Evolutionary conservation across 257 asterid genomes (phyloP).

Genomic region (Mentha longifolia): DNA sequence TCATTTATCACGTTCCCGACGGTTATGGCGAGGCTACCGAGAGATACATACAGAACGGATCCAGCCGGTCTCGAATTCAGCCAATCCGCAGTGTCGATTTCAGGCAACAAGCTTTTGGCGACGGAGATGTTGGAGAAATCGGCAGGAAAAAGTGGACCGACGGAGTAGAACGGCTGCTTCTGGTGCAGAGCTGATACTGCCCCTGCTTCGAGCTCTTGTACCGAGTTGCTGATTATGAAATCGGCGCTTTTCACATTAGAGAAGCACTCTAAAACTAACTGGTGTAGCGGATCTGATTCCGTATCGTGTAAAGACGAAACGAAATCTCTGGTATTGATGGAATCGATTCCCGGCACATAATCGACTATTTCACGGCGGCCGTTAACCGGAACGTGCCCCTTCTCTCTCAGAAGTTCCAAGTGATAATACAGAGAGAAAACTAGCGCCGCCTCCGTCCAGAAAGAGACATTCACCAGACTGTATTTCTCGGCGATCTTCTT

Average conservation of each 20-base stretch:
- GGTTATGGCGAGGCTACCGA: constrained; percentile 59
- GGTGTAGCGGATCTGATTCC: constrained; percentile 36
- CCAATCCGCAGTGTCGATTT: constrained; percentile 58
- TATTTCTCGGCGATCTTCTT: constrained; percentile 48
- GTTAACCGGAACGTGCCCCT: constrained; percentile 50
- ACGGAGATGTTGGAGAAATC: constrained; percentile 30
- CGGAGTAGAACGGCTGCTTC: constrained; percentile 49
- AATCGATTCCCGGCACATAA: constrained; percentile 31
- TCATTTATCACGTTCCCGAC: constrained; percentile 41
- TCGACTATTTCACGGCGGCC: constrained; percentile 42
- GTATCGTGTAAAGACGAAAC: constrained; percentile 53
- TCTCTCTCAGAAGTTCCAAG: constrained; percentile 45
- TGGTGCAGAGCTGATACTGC: constrained; percentile 43
- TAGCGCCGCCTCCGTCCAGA: constrained; percentile 68
- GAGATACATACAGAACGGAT: constrained; percentile 69
- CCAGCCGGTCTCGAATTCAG: constrained; percentile 31
- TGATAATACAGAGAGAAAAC: constrained; percentile 54
- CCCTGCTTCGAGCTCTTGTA: constrained; percentile 56
- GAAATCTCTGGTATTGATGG: constrained; percentile 54
- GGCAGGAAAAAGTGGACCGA: constrained; percentile 60
- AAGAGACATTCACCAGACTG: constrained; percentile 49
- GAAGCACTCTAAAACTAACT: constrained; percentile 48
- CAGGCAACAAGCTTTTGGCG: constrained; percentile 52
- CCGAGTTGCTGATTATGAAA: constrained; percentile 60
- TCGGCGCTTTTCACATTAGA: constrained; percentile 52